phyloP scores from a whole-genome alignment of 208 protist genomes.

The Angomonas deanei region DNA sequence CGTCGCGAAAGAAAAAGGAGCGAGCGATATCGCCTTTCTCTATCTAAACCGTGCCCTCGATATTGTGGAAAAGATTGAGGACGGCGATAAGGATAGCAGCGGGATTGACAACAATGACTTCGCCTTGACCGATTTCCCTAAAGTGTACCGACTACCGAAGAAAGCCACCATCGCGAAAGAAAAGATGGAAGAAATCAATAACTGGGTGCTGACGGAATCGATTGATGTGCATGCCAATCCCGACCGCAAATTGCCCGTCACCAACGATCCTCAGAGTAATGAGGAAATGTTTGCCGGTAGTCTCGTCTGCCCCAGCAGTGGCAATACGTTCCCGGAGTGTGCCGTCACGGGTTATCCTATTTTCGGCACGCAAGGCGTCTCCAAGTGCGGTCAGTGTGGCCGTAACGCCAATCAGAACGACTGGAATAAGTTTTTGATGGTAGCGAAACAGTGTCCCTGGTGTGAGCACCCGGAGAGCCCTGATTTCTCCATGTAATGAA shows the following conservation, averaged over 20 bases:
- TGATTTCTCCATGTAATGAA: conserved; percentile 65
- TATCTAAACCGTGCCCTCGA: conserved; percentile 96
- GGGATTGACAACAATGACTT: conserved; percentile 91
- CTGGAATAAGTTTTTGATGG: conserved; percentile 87
- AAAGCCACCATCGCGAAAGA: conserved; percentile 31
- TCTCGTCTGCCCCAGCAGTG: conserved; percentile 65
- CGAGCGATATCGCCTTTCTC: conserved; percentile 87
- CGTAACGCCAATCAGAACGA: conserved; percentile 83
- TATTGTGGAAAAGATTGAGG: conserved; percentile 92
- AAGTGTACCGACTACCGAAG: conserved; percentile 73
- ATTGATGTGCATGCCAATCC: conserved; percentile 60
- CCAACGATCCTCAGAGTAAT: conserved; percentile 55
- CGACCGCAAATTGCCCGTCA: conserved; percentile 49
- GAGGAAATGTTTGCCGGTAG: conserved; percentile 80
- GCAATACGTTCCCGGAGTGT: conserved; percentile 73
- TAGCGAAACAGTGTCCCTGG: conserved; percentile 87
- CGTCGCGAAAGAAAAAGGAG: conserved; percentile 61
- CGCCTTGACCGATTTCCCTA: conserved; percentile 78
- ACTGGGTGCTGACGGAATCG: conserved; percentile 89
- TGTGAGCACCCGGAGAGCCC: conserved; percentile 53
- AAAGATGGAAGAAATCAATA: conserved; percentile 81
- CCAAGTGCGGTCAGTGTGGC: conserved; percentile 67
- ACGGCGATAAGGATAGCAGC: conserved; percentile 65
- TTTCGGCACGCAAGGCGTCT: conserved; percentile 42
- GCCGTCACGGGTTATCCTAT: conserved; percentile 89